Evolutionary conservation across 2,329 filamentous ascomycete genomes (phyloP).

Genomic region (Colletotrichum sansevieriae): DNA sequence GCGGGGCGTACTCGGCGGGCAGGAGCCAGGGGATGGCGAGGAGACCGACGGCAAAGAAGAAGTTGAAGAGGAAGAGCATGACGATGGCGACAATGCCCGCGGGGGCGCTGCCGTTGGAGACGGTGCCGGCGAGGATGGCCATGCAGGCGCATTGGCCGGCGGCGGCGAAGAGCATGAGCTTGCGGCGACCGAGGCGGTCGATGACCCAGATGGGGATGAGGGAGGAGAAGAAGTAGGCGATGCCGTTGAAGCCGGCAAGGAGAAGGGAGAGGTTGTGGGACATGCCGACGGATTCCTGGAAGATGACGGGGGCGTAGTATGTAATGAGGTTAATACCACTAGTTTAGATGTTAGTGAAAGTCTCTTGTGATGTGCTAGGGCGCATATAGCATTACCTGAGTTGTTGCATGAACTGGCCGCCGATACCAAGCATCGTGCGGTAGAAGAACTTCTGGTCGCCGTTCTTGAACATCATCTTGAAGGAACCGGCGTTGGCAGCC

Average conservation of each 20-base stretch:
- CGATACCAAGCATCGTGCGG: constrained; percentile 56
- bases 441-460: constrained; percentile 57
- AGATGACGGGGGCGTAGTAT: constrained; percentile 56
- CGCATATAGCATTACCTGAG: constrained; percentile 43
- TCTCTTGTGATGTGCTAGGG: too few relatives aligned
- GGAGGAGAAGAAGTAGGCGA: constrained; percentile 51
- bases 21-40: constrained; percentile 56
- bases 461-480: constrained; percentile 55
- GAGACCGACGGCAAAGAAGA: constrained; percentile 57
- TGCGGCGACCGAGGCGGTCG: constrained; percentile 64
- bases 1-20: constrained; percentile 58
- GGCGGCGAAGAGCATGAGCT: constrained; percentile 67
- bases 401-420: constrained; percentile 61
- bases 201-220: constrained; percentile 52
- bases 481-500: constrained; percentile 50
- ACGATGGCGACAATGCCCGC: constrained; percentile 58
- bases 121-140: constrained; percentile 59
- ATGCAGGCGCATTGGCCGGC: constrained; percentile 57
- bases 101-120: constrained; percentile 52
- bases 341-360: too few relatives aligned
- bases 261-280: constrained; percentile 61
- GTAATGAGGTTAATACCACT: too few relatives aligned
- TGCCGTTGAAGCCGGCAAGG: constrained; percentile 64
- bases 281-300: constrained; percentile 59
- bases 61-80: constrained; percentile 60